These are phyloP conservation scores for Malus sylvestris DNA, from an alignment of 306 rosid species.

Conservation along the genomic window DNA sequence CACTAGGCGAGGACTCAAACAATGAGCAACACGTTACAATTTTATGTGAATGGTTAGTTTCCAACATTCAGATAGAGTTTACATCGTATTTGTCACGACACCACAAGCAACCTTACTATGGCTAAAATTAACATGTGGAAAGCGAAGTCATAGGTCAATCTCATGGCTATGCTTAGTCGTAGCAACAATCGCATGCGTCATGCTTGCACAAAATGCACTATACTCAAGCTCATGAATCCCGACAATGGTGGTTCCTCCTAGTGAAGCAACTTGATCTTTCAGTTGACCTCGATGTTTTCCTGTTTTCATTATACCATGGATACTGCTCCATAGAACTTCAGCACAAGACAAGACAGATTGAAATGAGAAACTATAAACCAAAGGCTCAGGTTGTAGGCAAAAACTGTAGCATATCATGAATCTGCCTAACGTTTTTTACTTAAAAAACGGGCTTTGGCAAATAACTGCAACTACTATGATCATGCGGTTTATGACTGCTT, in stretches of 20 bases:
- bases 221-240: slow-evolving; percentile 86
- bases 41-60: not conserved
- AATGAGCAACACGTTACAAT: not conserved
- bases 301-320: slow-evolving; percentile 47
- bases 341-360: not conserved
- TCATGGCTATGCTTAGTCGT: slow-evolving; percentile 60
- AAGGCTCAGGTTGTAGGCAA: not conserved
- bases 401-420: too few relatives aligned
- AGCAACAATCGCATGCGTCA: slow-evolving; percentile 86
- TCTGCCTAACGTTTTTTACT: too few relatives aligned
- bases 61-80: not conserved
- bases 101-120: not conserved
- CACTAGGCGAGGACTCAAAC: not conserved
- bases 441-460: not conserved
- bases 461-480: too few relatives aligned
- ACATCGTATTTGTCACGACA: not conserved
- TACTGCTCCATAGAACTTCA: slow-evolving; percentile 87
- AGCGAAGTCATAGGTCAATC: slow-evolving; percentile 29
- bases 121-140: slow-evolving; percentile 18
- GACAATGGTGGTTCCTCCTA: slow-evolving; percentile 83
- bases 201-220: slow-evolving; percentile 73
- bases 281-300: slow-evolving; percentile 88
- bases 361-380: not conserved
- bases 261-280: slow-evolving; percentile 81
- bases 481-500: too few relatives aligned